Conservation (phyloP, 2,329 filamentous ascomycete genomes). For the Monilinia fructicola region DNA sequence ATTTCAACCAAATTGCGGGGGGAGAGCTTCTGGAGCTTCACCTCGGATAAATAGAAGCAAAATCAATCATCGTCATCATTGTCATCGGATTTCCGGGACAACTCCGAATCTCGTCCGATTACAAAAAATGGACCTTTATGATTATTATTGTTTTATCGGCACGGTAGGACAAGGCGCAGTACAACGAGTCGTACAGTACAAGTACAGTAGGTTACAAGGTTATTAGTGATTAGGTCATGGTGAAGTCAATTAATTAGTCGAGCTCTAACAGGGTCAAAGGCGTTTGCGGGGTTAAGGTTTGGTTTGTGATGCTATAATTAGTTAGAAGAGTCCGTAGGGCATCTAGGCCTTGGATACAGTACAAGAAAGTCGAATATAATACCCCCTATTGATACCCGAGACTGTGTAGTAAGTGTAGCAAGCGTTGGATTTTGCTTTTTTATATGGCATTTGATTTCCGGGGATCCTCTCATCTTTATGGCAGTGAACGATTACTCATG, state of each 20-base stretch:
- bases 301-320: neutral
- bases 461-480: neutral
- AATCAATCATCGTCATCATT: neutral
- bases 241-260: neutral
- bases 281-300: conserved; percentile 12
- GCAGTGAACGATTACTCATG: neutral
- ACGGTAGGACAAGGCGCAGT: too few species aligned
- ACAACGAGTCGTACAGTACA: too few species aligned
- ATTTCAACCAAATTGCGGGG: conserved; percentile 21
- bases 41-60: neutral
- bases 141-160: neutral
- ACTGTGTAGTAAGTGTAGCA: too few species aligned
- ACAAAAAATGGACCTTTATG: neutral
- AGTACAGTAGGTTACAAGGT: too few species aligned
- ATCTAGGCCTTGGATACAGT: too few species aligned
- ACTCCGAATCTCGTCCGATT: conserved; percentile 12
- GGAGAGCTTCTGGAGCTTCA: conserved; percentile 2
- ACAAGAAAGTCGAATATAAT: too few species aligned
- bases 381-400: too few species aligned
- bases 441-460: too few species aligned
- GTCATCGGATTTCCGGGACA: conserved; percentile 16
- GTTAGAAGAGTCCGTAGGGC: neutral
- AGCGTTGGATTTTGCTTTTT: too few species aligned
- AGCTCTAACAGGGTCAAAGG: neutral
- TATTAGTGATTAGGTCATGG: neutral